Conservation (phyloP, 805 yeast genomes). For the Hanseniaspora lindneri region DNA sequence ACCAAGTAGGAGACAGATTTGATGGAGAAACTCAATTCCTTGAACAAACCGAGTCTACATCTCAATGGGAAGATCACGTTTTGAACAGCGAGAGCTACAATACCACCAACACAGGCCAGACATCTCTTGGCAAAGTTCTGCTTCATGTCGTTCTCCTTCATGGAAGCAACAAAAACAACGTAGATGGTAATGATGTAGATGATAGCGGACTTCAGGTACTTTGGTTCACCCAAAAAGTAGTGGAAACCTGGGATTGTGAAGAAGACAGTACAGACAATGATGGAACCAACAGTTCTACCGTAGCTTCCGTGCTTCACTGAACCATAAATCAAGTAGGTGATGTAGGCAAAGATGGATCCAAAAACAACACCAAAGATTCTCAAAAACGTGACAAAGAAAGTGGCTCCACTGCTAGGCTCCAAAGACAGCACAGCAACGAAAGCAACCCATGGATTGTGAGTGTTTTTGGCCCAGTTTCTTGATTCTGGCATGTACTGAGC, state of each 20-base stretch:
- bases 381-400: conserved; percentile 37
- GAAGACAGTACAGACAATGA: conserved; percentile 26
- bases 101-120: conserved; percentile 41
- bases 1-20: conserved; percentile 33
- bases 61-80: conserved; percentile 36
- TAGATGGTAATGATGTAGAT: conserved; percentile 38
- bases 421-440: conserved; percentile 40
- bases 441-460: conserved; percentile 43
- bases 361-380: conserved; percentile 37
- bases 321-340: conserved; percentile 36
- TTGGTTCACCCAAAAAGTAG: conserved; percentile 34
- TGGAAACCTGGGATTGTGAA: conserved; percentile 37
- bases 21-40: conserved; percentile 33
- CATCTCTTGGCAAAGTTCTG: conserved; percentile 40
- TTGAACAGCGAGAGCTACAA: conserved; percentile 38
- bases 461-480: conserved; percentile 38
- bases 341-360: conserved; percentile 42
- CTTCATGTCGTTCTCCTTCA: conserved; percentile 32
- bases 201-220: conserved; percentile 40
- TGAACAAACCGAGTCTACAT: conserved; percentile 36
- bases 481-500: conserved; percentile 40
- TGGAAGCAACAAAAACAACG: conserved; percentile 37
- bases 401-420: conserved; percentile 42
- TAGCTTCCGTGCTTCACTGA: conserved; percentile 32
- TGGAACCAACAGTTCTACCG: conserved; percentile 34